Conservation (phyloP, 73 alveolate species). For the Symbiodinium pilosum region DNA sequence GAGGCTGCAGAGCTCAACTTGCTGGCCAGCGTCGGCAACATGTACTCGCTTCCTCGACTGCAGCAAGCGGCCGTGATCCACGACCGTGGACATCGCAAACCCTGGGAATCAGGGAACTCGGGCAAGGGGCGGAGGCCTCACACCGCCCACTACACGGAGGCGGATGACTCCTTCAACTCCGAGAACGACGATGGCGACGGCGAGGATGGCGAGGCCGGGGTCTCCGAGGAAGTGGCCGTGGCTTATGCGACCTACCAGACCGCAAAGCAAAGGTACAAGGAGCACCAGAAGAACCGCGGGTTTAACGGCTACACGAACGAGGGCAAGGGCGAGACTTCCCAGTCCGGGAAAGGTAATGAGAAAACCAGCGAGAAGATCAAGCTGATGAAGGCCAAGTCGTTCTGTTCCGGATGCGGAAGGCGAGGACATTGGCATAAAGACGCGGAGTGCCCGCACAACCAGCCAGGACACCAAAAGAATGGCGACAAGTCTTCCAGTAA, state of each 20-base stretch:
- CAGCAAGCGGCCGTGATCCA: conserved; percentile 33
- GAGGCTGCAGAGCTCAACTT: neutral
- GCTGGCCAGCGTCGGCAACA: neutral
- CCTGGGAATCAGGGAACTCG: conserved; percentile 18
- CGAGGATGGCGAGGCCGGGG: neutral
- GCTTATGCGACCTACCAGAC: conserved; percentile 25
- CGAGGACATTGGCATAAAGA: conserved; percentile 51
- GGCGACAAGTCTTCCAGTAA: too few relatives aligned
- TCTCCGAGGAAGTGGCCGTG: neutral
- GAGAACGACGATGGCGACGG: neutral
- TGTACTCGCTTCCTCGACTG: neutral
- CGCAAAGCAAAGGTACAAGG: conserved; percentile 28
- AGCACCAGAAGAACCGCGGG: neutral
- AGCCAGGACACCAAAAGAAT: neutral
- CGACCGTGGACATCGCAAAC: conserved; percentile 12
- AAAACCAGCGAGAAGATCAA: neutral
- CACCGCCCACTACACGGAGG: neutral
- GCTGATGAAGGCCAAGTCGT: neutral
- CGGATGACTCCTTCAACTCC: neutral
- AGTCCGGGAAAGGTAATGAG: too few relatives aligned
- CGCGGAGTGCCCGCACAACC: conserved; percentile 27
- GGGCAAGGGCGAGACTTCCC: too few relatives aligned
- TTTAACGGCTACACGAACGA: too few relatives aligned
- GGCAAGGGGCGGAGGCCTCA: neutral
- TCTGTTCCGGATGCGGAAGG: neutral